Evolutionary conservation across 345 rosid species (phyloP).

Genomic region (Anacardium occidentale): DNA sequence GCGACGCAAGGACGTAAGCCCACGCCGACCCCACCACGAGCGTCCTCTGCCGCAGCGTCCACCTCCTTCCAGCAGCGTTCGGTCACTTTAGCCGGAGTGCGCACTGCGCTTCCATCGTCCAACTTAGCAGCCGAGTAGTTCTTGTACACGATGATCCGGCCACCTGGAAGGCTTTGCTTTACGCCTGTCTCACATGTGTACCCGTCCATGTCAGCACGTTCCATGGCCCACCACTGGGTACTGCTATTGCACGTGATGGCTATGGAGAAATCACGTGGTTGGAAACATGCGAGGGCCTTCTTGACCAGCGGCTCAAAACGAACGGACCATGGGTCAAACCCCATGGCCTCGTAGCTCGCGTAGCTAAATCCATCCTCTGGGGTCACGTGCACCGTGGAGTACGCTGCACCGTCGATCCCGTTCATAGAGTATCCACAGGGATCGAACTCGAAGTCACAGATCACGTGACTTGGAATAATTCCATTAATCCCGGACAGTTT

Average conservation of each 20-base stretch:
- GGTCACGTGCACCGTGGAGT: conserved; percentile 78
- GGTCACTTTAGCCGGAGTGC: background rate
- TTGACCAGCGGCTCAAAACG: conserved; percentile 36
- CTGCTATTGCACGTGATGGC: conserved; percentile 40
- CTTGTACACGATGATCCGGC: conserved; percentile 33
- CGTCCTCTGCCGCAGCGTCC: conserved; percentile 23
- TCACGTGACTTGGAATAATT: conserved; percentile 58
- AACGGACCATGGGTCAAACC: conserved; percentile 40
- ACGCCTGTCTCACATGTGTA: conserved; percentile 37
- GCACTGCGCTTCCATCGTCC: background rate
- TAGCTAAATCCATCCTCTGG: conserved; percentile 83
- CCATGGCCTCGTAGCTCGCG: conserved; percentile 75
- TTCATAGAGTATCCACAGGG: conserved; percentile 90
- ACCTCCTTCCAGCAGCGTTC: conserved; percentile 28
- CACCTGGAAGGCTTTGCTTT: conserved; percentile 49
- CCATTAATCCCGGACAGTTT: conserved; percentile 52
- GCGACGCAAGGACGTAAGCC: conserved; percentile 28
- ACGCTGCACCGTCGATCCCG: conserved; percentile 47
- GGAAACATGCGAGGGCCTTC: conserved; percentile 55
- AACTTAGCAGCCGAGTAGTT: background rate
- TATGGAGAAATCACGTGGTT: conserved; percentile 56
- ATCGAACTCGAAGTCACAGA: conserved; percentile 71
- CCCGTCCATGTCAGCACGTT: conserved; percentile 39
- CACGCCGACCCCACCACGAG: conserved; percentile 9
- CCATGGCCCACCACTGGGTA: conserved; percentile 24